A percentile compares a stretch with the other conserved stretches of the same genome.
phyloP scores from a whole-genome alignment of 2,329 filamentous ascomycete genomes.

The Monosporascus sp. region DNA sequence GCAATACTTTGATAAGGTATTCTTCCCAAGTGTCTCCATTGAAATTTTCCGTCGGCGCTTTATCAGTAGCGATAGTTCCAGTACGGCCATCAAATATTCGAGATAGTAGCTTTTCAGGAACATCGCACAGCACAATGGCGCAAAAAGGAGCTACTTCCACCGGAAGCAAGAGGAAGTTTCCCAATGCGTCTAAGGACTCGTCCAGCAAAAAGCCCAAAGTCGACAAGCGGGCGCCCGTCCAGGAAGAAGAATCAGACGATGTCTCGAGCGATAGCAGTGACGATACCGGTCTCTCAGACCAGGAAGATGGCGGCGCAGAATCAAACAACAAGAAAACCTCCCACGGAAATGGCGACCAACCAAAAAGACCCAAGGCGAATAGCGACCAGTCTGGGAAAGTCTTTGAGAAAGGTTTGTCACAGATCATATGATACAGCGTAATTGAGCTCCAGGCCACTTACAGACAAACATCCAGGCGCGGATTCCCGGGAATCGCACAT shows the following conservation, averaged over 20 bases:
- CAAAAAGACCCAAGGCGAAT: slow-evolving; percentile 23
- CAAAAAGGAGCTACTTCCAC: slow-evolving; percentile 36
- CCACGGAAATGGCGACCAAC: slow-evolving; percentile 26
- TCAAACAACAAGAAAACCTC: slow-evolving; percentile 32
- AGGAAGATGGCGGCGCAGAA: slow-evolving; percentile 47
- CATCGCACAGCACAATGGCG: slow-evolving; percentile 36
- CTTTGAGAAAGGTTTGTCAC: slow-evolving; percentile 36
- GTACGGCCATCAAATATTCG: background rate
- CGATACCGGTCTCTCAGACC: slow-evolving; percentile 40
- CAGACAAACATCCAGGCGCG: slow-evolving; percentile 38
- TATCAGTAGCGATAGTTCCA: slow-evolving; percentile 8
- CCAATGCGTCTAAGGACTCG: slow-evolving; percentile 43
- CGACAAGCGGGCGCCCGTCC: slow-evolving; percentile 30
- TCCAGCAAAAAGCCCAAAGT: slow-evolving; percentile 28
- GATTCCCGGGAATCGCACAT: slow-evolving; percentile 82
- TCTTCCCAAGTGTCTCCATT: background rate
- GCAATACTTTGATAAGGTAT: background rate
- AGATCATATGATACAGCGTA: background rate
- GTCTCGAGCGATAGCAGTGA: slow-evolving; percentile 28
- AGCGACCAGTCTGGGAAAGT: slow-evolving; percentile 29
- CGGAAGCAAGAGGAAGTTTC: slow-evolving; percentile 54
- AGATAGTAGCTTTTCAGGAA: background rate
- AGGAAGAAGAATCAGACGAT: slow-evolving; percentile 33
- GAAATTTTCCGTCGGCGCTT: slow-evolving; percentile 1
- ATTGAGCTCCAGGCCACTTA: background rate